Conservation (phyloP, 441 rosid species). For the Gossypium gossypioides region DNA sequence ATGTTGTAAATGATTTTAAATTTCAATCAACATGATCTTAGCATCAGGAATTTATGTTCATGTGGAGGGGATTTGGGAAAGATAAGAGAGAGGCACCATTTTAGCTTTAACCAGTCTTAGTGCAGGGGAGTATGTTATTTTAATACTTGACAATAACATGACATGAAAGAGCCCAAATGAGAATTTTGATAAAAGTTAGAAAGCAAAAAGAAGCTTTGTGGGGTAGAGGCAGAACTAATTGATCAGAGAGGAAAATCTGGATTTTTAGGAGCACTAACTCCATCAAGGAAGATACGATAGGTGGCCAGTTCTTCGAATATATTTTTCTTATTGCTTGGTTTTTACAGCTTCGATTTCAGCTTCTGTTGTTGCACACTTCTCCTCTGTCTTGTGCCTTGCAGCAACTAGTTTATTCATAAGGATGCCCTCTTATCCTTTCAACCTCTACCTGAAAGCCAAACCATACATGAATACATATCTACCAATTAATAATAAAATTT, state of each 20-base stretch:
- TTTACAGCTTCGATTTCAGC: constrained; percentile 39
- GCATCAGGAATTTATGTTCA: neutral
- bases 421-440: constrained; percentile 52
- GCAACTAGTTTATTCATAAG: constrained; percentile 60
- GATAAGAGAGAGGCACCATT: neutral
- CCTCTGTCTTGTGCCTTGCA: constrained; percentile 46
- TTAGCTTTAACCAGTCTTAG: neutral
- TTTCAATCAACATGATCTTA: neutral
- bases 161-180: neutral
- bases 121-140: neutral
- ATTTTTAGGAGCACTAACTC: constrained; percentile 40
- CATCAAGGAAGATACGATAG: constrained; percentile 43
- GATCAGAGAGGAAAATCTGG: neutral
- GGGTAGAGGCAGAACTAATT: neutral
- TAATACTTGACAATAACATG: neutral
- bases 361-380: constrained; percentile 51
- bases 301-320: constrained; percentile 48
- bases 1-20: neutral
- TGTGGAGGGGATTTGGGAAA: neutral
- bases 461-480: neutral
- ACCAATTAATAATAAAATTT: neutral
- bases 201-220: neutral
- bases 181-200: neutral
- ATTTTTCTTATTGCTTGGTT: constrained; percentile 49
- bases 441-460: constrained; percentile 43